Conservation (phyloP, 2,329 filamentous ascomycete species). For the Epicoccum sorghinum region DNA sequence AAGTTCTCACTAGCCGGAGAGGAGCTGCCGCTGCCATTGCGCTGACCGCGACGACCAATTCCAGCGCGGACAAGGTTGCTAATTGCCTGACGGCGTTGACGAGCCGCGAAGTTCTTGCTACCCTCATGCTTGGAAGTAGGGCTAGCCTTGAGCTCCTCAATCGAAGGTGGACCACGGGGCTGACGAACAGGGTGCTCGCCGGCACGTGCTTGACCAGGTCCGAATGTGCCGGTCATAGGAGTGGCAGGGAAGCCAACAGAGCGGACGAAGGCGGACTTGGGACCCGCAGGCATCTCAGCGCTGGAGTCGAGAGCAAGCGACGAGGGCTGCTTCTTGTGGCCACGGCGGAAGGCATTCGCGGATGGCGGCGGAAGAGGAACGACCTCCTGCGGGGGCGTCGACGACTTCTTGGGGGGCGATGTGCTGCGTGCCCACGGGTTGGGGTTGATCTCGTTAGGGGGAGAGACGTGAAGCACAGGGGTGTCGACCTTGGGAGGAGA, state of each 20-base stretch:
- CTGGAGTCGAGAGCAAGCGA: slow-evolving; percentile 68
- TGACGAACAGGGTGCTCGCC: slow-evolving; percentile 95
- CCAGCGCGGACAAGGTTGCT: slow-evolving; percentile 91
- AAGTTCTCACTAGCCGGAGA: slow-evolving; percentile 89
- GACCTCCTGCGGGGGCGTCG: slow-evolving; percentile 72
- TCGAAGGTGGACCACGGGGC: slow-evolving; percentile 85
- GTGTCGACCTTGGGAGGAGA: slow-evolving; percentile 49
- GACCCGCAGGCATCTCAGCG: slow-evolving; percentile 65
- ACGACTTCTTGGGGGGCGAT: slow-evolving; percentile 65
- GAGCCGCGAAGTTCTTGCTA: slow-evolving; percentile 94
- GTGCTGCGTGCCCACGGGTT: slow-evolving; percentile 66
- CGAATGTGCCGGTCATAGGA: slow-evolving; percentile 83
- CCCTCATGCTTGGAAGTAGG: slow-evolving; percentile 93
- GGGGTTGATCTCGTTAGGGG: slow-evolving; percentile 67
- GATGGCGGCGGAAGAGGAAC: slow-evolving; percentile 84
- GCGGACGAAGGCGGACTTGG: slow-evolving; percentile 70
- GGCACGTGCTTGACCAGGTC: slow-evolving; percentile 88
- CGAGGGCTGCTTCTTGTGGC: slow-evolving; percentile 82
- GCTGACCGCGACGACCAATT: slow-evolving; percentile 76
- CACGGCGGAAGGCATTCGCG: slow-evolving; percentile 88
- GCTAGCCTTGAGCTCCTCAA: slow-evolving; percentile 88
- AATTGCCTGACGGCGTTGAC: slow-evolving; percentile 89
- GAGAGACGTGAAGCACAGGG: slow-evolving; percentile 78
- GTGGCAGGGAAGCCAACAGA: slow-evolving; percentile 74
- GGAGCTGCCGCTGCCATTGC: slow-evolving; percentile 75